These are phyloP conservation scores for Coemansia sp. DNA, from an alignment of 192 early-diverging fungal species.

Conservation along the genomic window DNA sequence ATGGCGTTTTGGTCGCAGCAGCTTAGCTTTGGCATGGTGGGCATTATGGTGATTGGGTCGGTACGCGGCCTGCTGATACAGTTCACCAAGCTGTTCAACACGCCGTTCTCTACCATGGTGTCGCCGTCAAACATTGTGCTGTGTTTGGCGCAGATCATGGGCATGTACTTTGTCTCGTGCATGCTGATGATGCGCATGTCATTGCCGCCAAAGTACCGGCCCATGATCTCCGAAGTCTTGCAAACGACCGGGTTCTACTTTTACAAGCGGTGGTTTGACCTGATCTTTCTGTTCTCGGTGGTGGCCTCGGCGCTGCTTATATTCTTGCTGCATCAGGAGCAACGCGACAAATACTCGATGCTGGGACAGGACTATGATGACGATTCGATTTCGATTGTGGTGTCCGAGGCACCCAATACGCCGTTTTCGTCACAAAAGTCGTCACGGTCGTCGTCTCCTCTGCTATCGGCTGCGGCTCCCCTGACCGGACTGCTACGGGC, in stretches of 20 bases:
- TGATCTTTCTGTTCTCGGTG: constrained; percentile 85
- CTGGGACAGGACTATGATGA: constrained; percentile 47
- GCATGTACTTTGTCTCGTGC: constrained; percentile 87
- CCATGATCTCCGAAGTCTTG: constrained; percentile 75
- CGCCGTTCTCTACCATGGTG: constrained; percentile 63
- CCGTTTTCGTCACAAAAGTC: constrained; percentile 32
- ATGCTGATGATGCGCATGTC: constrained; percentile 91
- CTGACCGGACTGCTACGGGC: background rate
- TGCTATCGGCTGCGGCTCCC: constrained; percentile 6
- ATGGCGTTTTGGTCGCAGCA: constrained; percentile 86
- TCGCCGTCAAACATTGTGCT: constrained; percentile 75
- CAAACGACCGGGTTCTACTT: constrained; percentile 84
- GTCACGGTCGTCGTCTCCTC: constrained; percentile 35
- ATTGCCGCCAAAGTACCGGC: constrained; percentile 77
- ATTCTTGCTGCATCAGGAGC: constrained; percentile 66
- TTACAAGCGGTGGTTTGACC: constrained; percentile 93
- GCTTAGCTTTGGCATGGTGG: constrained; percentile 87
- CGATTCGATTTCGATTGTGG: constrained; percentile 42
- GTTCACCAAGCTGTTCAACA: constrained; percentile 74
- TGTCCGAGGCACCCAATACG: constrained; percentile 34
- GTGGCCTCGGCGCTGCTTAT: constrained; percentile 68
- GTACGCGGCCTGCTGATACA: constrained; percentile 84
- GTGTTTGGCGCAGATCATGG: constrained; percentile 84
- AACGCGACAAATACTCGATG: constrained; percentile 53
- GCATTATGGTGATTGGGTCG: constrained; percentile 84